Evolutionary conservation across 805 yeast genomes (phyloP).

Genomic region (Teunomyces stri): DNA sequence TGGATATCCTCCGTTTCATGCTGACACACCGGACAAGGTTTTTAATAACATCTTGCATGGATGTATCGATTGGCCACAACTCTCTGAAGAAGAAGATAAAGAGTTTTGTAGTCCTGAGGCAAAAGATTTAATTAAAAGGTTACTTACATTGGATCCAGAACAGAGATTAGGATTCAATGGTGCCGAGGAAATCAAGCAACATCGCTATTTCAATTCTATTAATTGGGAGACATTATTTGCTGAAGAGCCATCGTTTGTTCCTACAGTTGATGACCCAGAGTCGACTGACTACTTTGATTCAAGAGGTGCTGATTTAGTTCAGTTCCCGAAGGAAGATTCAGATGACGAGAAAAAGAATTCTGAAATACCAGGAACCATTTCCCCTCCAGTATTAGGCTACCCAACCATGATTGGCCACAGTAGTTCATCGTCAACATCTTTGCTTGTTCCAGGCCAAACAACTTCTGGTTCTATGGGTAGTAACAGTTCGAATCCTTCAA

Average conservation of each 20-base stretch:
- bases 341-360: conserved; percentile 31
- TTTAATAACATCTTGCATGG: conserved; percentile 77
- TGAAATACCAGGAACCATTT: conserved; percentile 4
- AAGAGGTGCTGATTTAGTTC: conserved; percentile 78
- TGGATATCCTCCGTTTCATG: conserved; percentile 96
- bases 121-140: conserved; percentile 62
- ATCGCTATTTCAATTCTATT: conserved; percentile 70
- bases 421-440: conserved; percentile 9
- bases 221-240: conserved; percentile 73
- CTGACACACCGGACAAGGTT: conserved; percentile 70
- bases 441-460: conserved; percentile 9
- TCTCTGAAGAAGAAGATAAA: conserved; percentile 51
- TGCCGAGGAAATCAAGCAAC: conserved; percentile 72
- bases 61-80: conserved; percentile 79
- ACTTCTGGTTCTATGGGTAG: conserved; percentile 1
- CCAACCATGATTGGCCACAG: conserved; percentile 10
- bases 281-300: conserved; percentile 87
- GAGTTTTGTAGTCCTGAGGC: conserved; percentile 63
- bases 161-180: conserved; percentile 77
- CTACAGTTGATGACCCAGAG: conserved; percentile 74
- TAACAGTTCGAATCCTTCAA: conserved; percentile 14
- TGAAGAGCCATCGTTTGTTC: conserved; percentile 81
- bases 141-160: conserved; percentile 63
- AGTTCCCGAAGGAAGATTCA: conserved; percentile 52
- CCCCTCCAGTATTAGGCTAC: conserved; percentile 14